Conservation (phyloP, 1,139 yeast species). For the Insectozyma bohioensis region DNA sequence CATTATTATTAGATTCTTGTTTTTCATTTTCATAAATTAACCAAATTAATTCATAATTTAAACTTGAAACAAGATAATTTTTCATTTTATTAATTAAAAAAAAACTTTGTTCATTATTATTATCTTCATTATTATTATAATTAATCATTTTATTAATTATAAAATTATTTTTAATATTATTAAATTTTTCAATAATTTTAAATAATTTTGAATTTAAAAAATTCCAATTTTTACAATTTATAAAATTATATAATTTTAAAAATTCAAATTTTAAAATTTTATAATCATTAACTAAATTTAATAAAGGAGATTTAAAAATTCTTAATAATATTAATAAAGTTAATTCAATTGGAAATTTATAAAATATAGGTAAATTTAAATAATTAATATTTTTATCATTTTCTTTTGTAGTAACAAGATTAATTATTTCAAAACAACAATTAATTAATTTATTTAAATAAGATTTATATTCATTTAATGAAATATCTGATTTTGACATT, state of each 20-base stretch:
- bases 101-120: slow-evolving; percentile 21
- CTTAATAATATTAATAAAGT: slow-evolving; percentile 33
- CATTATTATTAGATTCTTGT: slow-evolving; percentile 1
- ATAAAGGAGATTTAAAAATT: slow-evolving; percentile 38
- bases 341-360: slow-evolving; percentile 39
- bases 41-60: slow-evolving; percentile 45
- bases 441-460: slow-evolving; percentile 30
- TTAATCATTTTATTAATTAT: slow-evolving; percentile 10
- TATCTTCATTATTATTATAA: not conserved
- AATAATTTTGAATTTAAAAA: slow-evolving; percentile 27
- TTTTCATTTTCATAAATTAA: slow-evolving; percentile 28
- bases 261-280: slow-evolving; percentile 30
- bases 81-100: slow-evolving; percentile 37
- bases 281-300: slow-evolving; percentile 32
- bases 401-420: slow-evolving; percentile 7
- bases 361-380: slow-evolving; percentile 42
- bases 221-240: slow-evolving; percentile 26
- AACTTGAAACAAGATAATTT: slow-evolving; percentile 39
- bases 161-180: slow-evolving; percentile 17
- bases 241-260: slow-evolving; percentile 22
- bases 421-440: slow-evolving; percentile 28
- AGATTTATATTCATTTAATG: slow-evolving; percentile 28
- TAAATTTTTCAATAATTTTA: slow-evolving; percentile 32
- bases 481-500: slow-evolving; percentile 31
- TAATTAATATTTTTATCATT: slow-evolving; percentile 27